Evolutionary conservation across 305 asterid genomes (phyloP).

Genomic region (Petunia hybrid): DNA sequence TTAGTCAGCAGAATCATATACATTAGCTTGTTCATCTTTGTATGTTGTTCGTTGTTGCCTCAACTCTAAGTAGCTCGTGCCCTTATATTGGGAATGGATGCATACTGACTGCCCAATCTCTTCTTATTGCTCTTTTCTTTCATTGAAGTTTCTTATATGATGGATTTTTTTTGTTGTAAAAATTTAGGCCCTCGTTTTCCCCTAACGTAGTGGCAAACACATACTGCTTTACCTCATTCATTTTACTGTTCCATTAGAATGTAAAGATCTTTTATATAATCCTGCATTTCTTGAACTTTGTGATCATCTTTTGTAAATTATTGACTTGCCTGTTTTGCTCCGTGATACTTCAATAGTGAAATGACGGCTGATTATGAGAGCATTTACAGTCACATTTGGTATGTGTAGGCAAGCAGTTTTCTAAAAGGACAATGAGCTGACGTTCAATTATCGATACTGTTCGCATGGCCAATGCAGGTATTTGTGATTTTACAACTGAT

Average conservation of each 20-base stretch:
- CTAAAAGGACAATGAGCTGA: too few relatives aligned
- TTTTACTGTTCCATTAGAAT: not conserved
- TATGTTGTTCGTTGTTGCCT: constrained; percentile 33
- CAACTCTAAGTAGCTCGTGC: constrained; percentile 17
- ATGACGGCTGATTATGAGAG: not conserved
- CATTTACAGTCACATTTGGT: not conserved
- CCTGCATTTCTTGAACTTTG: not conserved
- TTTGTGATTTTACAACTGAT: too few relatives aligned
- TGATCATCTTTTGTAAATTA: not conserved
- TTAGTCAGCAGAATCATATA: constrained; percentile 39
- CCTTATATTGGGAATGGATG: constrained; percentile 16
- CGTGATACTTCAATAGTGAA: not conserved
- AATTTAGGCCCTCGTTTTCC: not conserved
- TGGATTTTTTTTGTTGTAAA: constrained; percentile 25
- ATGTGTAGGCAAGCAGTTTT: not conserved
- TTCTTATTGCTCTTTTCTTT: not conserved
- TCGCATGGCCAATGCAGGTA: too few relatives aligned
- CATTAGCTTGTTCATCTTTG: constrained; percentile 28
- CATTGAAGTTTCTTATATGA: constrained; percentile 14
- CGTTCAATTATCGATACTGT: too few relatives aligned
- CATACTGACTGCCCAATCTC: not conserved
- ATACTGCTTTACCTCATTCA: not conserved
- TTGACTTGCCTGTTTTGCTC: not conserved
- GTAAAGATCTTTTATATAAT: constrained; percentile 1
- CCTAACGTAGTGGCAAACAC: not conserved